Percentiles rank a stretch among this genome's conserved stretches.
Evolutionary conservation across 345 rosid genomes (phyloP).

Genomic region (Passiflora organensis): DNA sequence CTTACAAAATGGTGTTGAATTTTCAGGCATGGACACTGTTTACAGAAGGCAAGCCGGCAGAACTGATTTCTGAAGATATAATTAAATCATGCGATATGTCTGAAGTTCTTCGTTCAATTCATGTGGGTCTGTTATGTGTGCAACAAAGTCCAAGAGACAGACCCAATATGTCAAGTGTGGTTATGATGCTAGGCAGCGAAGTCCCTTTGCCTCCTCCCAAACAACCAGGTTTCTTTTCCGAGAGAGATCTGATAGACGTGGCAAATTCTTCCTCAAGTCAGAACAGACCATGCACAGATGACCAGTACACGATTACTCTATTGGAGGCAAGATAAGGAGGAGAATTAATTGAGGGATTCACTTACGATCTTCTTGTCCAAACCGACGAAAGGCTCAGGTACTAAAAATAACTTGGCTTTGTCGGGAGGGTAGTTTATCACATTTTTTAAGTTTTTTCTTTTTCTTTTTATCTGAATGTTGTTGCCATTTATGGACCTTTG

Average conservation of each 20-base stretch:
- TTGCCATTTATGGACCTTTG: too few species aligned
- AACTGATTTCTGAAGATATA: background rate
- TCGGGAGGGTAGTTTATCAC: too few species aligned
- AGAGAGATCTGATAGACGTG: background rate
- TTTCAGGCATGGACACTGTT: background rate
- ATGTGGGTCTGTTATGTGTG: background rate
- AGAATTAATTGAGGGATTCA: too few species aligned
- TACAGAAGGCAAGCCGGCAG: background rate
- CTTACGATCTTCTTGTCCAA: too few species aligned
- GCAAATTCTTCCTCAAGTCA: background rate
- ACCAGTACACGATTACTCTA: too few species aligned
- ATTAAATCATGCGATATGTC: background rate
- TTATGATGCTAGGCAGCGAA: background rate
- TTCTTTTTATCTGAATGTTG: too few species aligned
- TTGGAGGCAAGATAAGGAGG: too few species aligned
- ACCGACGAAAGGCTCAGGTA: too few species aligned
- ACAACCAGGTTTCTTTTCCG: background rate
- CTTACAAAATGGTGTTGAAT: background rate
- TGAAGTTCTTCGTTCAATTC: background rate
- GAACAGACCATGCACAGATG: background rate
- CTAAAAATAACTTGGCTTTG: too few species aligned
- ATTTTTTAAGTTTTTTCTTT: too few species aligned
- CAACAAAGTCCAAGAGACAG: background rate
- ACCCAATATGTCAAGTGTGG: background rate
- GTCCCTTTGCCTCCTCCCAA: background rate